These are phyloP conservation scores for Pseudonitzschia multistriata DNA, from an alignment of 108 stramenopile genomes.

Conservation along the genomic window DNA sequence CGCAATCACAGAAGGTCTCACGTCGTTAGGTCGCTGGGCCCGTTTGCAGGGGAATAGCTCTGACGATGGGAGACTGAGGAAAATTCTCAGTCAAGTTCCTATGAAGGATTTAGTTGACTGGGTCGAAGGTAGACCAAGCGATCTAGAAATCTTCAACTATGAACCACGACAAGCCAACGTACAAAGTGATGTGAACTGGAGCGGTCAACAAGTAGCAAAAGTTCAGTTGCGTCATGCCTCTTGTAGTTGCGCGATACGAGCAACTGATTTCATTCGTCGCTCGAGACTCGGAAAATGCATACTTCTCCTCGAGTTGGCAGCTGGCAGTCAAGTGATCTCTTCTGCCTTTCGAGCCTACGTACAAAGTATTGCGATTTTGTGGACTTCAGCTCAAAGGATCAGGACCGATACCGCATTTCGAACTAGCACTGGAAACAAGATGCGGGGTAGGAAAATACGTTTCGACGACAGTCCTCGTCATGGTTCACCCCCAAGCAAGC, in stretches of 20 bases:
- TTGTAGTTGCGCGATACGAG: constrained; percentile 21
- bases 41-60: background rate
- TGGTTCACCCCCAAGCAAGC: constrained; percentile 29
- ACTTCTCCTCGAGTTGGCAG: constrained; percentile 27
- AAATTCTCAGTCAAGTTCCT: constrained; percentile 11
- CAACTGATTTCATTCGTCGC: constrained; percentile 35
- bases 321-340: constrained; percentile 10
- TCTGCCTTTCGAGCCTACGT: constrained; percentile 37
- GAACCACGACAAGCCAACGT: background rate
- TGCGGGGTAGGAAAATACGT: constrained; percentile 3
- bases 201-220: constrained; percentile 26
- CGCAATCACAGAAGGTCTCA: constrained; percentile 12
- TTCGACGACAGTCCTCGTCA: constrained; percentile 15
- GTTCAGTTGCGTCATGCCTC: constrained; percentile 40
- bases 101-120: constrained; percentile 18
- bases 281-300: constrained; percentile 35
- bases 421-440: background rate
- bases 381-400: constrained; percentile 40
- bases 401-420: constrained; percentile 20
- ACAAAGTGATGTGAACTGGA: constrained; percentile 7
- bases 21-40: constrained; percentile 28
- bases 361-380: constrained; percentile 33
- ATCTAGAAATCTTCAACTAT: constrained; percentile 10
- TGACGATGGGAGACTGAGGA: constrained; percentile 16
- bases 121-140: constrained; percentile 16